Evolutionary conservation across 1,139 yeast species (phyloP).

Genomic region (Blastobotrys aristatus): DNA sequence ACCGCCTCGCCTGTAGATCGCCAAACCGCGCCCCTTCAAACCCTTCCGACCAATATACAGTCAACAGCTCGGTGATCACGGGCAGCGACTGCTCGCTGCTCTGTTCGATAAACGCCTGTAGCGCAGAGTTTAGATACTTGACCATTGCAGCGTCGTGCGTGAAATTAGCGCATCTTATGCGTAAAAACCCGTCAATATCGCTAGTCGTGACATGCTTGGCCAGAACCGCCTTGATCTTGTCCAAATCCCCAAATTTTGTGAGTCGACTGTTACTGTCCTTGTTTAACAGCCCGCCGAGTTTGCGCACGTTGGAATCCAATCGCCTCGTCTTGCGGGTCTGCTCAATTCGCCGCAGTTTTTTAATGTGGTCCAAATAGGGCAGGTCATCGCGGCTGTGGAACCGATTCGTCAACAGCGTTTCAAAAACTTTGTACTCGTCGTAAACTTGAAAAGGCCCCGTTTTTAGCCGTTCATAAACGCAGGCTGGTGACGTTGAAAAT

Average conservation of each 20-base stretch:
- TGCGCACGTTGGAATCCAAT: not conserved
- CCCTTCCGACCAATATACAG: slow-evolving; percentile 18
- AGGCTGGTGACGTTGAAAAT: not conserved
- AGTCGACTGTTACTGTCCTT: not conserved
- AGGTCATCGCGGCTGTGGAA: slow-evolving; percentile 12
- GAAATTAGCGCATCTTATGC: slow-evolving; percentile 4
- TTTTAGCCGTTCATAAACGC: not conserved
- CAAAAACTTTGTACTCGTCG: slow-evolving; percentile 19
- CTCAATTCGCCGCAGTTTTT: slow-evolving; percentile 17
- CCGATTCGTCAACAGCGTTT: slow-evolving; percentile 16
- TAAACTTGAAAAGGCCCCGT: slow-evolving; percentile 12
- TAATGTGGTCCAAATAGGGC: slow-evolving; percentile 22
- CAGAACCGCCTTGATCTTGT: slow-evolving; percentile 5
- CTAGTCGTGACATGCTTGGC: slow-evolving; percentile 1
- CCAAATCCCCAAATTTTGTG: not conserved
- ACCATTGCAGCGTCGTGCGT: slow-evolving; percentile 4
- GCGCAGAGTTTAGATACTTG: slow-evolving; percentile 14
- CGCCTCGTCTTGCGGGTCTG: not conserved
- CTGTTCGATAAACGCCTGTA: slow-evolving; percentile 16
- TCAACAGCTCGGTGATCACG: slow-evolving; percentile 19
- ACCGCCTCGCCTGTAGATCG: slow-evolving; percentile 6
- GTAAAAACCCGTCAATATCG: slow-evolving; percentile 13
- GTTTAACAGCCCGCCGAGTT: not conserved
- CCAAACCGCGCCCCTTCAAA: slow-evolving; percentile 17
- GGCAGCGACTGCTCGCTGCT: slow-evolving; percentile 15